Evolutionary conservation across 2,329 filamentous ascomycete species (phyloP).

Genomic region (Aspergillus ustus): DNA sequence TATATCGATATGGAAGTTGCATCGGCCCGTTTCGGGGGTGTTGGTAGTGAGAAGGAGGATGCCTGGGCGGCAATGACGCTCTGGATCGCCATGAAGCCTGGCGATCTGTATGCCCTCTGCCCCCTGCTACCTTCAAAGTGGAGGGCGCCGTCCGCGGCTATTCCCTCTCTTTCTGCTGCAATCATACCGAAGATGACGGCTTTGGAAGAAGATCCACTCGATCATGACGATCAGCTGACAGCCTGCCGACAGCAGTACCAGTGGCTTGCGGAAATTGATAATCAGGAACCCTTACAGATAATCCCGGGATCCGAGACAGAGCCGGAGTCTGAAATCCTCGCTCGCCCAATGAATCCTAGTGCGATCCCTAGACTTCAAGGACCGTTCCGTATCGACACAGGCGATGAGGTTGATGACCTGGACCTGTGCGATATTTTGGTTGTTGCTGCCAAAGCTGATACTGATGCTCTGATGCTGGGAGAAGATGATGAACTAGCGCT

Average conservation of each 20-base stretch:
- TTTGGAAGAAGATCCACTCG: conserved; percentile 46
- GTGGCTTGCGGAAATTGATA: conserved; percentile 62
- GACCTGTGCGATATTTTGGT: conserved; percentile 66
- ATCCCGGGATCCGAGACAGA: conserved; percentile 44
- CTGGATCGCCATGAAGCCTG: conserved; percentile 93
- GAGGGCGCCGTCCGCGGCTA: conserved; percentile 74
- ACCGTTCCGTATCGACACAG: conserved; percentile 60
- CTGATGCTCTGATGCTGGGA: conserved; percentile 56
- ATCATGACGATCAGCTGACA: conserved; percentile 51
- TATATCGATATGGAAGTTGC: conserved; percentile 92
- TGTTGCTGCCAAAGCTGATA: conserved; percentile 57
- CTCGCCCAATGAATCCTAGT: conserved; percentile 58
- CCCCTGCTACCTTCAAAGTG: conserved; percentile 86
- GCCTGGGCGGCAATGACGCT: conserved; percentile 94
- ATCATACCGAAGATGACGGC: conserved; percentile 72
- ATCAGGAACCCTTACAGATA: conserved; percentile 54
- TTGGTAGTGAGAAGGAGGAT: conserved; percentile 60
- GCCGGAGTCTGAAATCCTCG: conserved; percentile 58
- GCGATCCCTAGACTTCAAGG: conserved; percentile 66
- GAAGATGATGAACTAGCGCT: conserved; percentile 52
- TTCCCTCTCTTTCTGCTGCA: conserved; percentile 81
- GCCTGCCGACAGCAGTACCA: conserved; percentile 60
- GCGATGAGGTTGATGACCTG: conserved; percentile 56
- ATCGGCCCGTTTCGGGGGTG: conserved; percentile 84
- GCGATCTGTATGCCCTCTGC: conserved; percentile 91